Conservation (phyloP, 2,329 filamentous ascomycete genomes). For the Venturia effusa region DNA sequence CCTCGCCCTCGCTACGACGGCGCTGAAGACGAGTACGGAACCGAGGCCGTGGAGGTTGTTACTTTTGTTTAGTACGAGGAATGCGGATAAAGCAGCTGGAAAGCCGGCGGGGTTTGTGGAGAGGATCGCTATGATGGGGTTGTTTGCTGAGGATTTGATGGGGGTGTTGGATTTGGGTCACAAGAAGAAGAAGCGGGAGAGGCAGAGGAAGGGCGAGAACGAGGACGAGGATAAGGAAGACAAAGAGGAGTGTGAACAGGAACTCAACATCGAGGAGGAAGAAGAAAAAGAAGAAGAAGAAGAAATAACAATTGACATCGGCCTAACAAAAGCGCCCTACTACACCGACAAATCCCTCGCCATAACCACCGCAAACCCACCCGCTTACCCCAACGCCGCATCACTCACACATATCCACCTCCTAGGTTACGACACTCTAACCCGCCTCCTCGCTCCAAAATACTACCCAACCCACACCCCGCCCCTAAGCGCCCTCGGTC, state of each 20-base stretch:
- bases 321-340: constrained; percentile 59
- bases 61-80: constrained; percentile 51
- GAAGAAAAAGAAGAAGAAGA: constrained; percentile 10
- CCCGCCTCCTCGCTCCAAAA: constrained; percentile 60
- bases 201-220: not conserved
- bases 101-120: constrained; percentile 59
- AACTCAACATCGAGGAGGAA: too few species aligned
- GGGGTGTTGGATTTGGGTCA: too few species aligned
- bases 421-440: constrained; percentile 65
- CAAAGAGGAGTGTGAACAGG: too few species aligned
- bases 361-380: constrained; percentile 35
- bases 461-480: constrained; percentile 47
- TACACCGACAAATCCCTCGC: constrained; percentile 61
- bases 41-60: constrained; percentile 32
- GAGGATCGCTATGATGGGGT: constrained; percentile 59
- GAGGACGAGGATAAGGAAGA: not conserved
- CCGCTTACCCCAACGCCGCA: constrained; percentile 24
- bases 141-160: constrained; percentile 48
- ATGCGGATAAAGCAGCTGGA: constrained; percentile 56
- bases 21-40: constrained; percentile 30
- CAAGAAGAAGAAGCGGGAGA: too few species aligned
- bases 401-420: constrained; percentile 59
- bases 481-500: constrained; percentile 44
- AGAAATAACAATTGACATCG: constrained; percentile 49
- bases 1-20: constrained; percentile 42